phyloP scores from a whole-genome alignment of 2,329 filamentous ascomycete genomes.

The Mycogone perniciosa region DNA sequence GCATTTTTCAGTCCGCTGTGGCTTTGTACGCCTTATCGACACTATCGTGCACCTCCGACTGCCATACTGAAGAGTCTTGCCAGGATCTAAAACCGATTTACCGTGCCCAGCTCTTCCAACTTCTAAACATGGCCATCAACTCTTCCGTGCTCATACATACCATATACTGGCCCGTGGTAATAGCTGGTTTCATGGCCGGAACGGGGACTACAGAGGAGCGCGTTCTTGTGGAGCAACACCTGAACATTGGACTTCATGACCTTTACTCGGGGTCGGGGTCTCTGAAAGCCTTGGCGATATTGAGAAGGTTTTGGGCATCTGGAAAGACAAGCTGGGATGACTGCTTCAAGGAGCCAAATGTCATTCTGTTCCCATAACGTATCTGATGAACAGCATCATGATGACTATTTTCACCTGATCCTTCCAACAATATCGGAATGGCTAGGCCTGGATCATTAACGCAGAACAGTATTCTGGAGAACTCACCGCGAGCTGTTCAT shows the following conservation, averaged over 20 bases:
- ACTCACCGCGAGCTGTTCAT: too few species aligned
- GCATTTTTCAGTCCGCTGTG: constrained; percentile 6
- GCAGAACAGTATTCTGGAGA: too few species aligned
- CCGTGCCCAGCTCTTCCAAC: neutral
- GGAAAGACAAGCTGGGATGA: constrained; percentile 2
- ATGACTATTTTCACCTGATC: too few species aligned
- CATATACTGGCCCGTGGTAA: constrained; percentile 4
- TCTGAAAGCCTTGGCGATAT: constrained; percentile 3
- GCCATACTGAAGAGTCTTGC: neutral
- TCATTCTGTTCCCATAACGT: constrained; percentile 8
- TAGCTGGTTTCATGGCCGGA: constrained; percentile 2
- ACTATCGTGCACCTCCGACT: neutral
- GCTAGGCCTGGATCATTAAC: too few species aligned
- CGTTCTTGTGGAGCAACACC: neutral
- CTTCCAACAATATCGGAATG: too few species aligned
- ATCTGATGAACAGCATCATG: neutral
- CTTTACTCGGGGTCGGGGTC: constrained; percentile 1
- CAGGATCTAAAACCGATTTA: neutral
- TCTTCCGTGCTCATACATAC: neutral
- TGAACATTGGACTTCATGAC: neutral
- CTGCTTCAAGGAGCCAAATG: constrained; percentile 1
- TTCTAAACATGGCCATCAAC: neutral
- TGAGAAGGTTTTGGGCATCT: constrained; percentile 1
- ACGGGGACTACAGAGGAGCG: neutral
- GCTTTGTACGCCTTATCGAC: neutral